Base-by-base conservation (phyloP, 1,139 yeast genomes). In the Geotrichum siamense region DNA sequence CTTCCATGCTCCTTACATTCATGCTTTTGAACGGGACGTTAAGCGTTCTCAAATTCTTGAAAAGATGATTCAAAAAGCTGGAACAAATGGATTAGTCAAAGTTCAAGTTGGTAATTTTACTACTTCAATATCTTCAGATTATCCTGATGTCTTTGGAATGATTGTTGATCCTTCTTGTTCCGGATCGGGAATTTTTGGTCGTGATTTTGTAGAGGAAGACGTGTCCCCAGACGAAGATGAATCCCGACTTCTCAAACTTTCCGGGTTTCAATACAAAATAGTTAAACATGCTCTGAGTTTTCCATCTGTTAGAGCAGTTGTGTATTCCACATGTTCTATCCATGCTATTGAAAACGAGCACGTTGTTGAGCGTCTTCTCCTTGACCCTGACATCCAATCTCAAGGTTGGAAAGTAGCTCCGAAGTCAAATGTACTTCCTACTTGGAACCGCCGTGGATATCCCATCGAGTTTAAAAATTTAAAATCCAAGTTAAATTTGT, bases 81-180 rank as follows among this genome's bases (percentile, higher is more conserved):
- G 93, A 1, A 86, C 83, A 1, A 57, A 60, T 23, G 57, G 66
- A 16, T 72, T 84, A 53, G 79, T 89, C 21, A 74, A 74, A 25
- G 74, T 86, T n/a, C 76, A 80, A 38, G 82, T 81, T 40, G 83
- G 83, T 17, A 98, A 91, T 63, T 93, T 91, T 60, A 86, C 96
- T 2, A 67, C 74, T 9, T 68, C 76, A 1, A 69, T 73, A 12
- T 94, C 94, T 0, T 17, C 21, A 2, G 54, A 56, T 1, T 83
- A 72, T 51, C 65, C 72, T 0, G 69, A 75, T 20, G 84, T 86
- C 3, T 79, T 86, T 0, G 96, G 94, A 0, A 66, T 91, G 39
- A 72, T 93, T 5, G 94, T 93, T 2, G 99, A 91, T 62, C 99
- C 99, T 0, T 86, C 96, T 3, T 91, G 99, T 61, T 85, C 96